phyloP scores from a whole-genome alignment of 306 rosid genomes.

The Begonia loranthoides region DNA sequence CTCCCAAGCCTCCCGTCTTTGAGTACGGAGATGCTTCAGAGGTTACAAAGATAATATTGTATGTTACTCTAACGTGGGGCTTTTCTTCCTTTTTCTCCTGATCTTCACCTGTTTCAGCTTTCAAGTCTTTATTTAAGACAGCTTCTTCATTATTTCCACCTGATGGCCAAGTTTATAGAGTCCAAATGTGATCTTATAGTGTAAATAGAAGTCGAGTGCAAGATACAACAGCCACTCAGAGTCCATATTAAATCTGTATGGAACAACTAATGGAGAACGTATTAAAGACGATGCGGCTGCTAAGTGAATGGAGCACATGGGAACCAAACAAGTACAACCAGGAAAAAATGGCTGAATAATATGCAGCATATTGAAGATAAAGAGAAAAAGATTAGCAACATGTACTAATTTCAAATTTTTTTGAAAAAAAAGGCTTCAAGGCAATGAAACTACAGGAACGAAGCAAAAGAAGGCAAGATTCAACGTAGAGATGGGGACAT shows the following conservation, averaged over 20 bases:
- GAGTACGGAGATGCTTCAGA: slow-evolving; percentile 86
- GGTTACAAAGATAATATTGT: slow-evolving; percentile 52
- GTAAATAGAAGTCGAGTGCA: not conserved
- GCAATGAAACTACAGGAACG: no score
- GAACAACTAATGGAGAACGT: no score
- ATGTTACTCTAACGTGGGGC: slow-evolving; percentile 17
- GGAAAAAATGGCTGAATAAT: no score
- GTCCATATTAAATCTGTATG: not conserved
- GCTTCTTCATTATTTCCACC: slow-evolving; percentile 8
- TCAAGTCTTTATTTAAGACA: not conserved
- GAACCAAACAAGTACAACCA: no score
- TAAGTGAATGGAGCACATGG: no score
- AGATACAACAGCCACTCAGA: not conserved
- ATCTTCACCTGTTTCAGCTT: slow-evolving; percentile 6
- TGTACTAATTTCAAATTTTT: no score
- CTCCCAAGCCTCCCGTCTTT: slow-evolving; percentile 83
- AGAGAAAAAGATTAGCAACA: no score
- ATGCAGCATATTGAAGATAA: no score
- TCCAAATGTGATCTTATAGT: slow-evolving; percentile 5
- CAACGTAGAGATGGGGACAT: no score
- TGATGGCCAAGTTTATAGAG: slow-evolving; percentile 3
- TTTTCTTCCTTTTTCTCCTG: slow-evolving; percentile 16
- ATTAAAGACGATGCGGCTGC: no score
- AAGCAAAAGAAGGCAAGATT: no score
- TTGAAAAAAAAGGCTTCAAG: no score